Base-by-base conservation (phyloP, 306 rosid species). In the Inga oerstediana region DNA sequence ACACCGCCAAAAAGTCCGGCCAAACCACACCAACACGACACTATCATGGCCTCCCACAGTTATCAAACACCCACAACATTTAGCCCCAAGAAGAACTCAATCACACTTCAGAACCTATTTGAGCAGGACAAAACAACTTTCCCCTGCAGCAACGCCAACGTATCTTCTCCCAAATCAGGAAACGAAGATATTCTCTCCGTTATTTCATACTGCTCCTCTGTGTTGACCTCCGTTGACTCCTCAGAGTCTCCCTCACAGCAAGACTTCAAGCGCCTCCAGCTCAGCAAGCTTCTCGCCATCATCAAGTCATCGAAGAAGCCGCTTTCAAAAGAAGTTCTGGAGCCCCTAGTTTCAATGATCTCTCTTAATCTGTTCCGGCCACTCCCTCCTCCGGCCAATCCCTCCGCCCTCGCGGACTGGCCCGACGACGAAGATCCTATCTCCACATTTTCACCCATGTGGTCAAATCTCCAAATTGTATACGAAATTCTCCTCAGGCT, bases 381-480 rank as follows among this genome's bases (percentile, higher is more conserved):
- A 59, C 97, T 95, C 76, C 97, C 98, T 83, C 94, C 94, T 13
- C 92, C 93, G 64, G 76, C 89, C 45, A 87, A 79, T 51, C 61
- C 84, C 46, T 56, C 39, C 17, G n/a, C 70, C 44, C 49, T 79
- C 56, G 71, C 85, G 0, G 91, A 89, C 9, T 84, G 84, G 19
- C 80, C 79, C 2, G 96, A 92, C 8, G 98, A 95, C 43, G 96
- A 95, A 82, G 94, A 91, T 41, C 79, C 84, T 22, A n/a, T 87
- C 24, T 84, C 87, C 1, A 44, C 81, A 17, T 81, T 86, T 59
- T 92, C 92, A 9, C 93, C 89, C 6, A 59, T 54, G 1, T 93
- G 97, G 99, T 86, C 91, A 4, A 92, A 92, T 45, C 93, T 93
- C 34, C 92, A 90, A 79, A 65, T 89, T 68, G 91, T 95, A 8